A percentile compares a stretch with the other conserved stretches of the same genome.
phyloP scores from a whole-genome alignment of 306 rosid genomes.

The Lathyrus aphaca region DNA sequence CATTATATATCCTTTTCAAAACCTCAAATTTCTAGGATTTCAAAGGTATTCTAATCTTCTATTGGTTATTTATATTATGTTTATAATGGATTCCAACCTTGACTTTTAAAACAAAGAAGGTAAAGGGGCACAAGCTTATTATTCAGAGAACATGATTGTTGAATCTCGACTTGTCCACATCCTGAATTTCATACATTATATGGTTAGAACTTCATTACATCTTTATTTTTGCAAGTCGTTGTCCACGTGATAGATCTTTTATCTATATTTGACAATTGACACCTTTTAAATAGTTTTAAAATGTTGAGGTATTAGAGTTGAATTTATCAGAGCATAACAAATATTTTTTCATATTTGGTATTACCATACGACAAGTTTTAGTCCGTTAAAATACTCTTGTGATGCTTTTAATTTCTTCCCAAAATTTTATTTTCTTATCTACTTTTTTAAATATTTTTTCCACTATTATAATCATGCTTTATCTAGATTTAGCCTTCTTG shows the following conservation, averaged over 20 bases:
- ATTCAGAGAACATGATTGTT: slow-evolving; percentile 80
- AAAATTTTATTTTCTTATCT: slow-evolving; percentile 15
- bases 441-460: slow-evolving; percentile 35
- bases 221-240: too few relatives aligned
- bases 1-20: slow-evolving; percentile 84
- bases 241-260: too few relatives aligned
- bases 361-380: too few relatives aligned
- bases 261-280: too few relatives aligned
- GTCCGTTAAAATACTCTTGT: too few relatives aligned
- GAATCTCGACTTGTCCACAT: slow-evolving; percentile 80
- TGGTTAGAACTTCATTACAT: slow-evolving; percentile 51
- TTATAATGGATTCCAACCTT: slow-evolving; percentile 49
- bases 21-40: slow-evolving; percentile 32
- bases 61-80: slow-evolving; percentile 24
- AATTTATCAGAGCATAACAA: too few relatives aligned
- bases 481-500: slow-evolving; percentile 52
- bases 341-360: too few relatives aligned
- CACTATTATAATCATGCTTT: slow-evolving; percentile 94
- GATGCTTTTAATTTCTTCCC: neutral
- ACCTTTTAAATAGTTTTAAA: too few relatives aligned
- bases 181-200: slow-evolving; percentile 90
- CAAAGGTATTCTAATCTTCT: neutral
- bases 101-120: slow-evolving; percentile 71
- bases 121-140: slow-evolving; percentile 89
- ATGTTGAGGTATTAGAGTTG: too few relatives aligned